Evolutionary conservation across 2,329 filamentous ascomycete species (phyloP).

Genomic region (Thielaviopsis musarum): DNA sequence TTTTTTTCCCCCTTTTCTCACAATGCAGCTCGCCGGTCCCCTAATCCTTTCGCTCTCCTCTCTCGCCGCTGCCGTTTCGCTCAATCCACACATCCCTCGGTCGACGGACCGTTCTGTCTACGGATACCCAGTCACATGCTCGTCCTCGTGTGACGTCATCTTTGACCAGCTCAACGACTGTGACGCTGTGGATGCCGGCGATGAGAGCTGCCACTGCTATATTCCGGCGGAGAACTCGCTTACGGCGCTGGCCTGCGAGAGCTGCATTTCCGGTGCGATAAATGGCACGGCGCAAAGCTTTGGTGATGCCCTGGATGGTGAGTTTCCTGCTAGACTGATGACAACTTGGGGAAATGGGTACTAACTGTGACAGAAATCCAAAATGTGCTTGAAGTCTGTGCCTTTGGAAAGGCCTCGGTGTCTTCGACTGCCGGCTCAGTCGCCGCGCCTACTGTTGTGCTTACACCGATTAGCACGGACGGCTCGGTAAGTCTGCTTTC

Average conservation of each 20-base stretch:
- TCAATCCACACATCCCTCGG: background rate
- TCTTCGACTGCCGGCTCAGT: background rate
- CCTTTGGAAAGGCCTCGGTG: background rate
- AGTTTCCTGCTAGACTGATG: background rate
- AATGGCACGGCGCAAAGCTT: conserved; percentile 1
- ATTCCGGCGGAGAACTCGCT: conserved; percentile 2
- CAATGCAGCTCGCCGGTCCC: background rate
- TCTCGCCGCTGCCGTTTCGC: background rate
- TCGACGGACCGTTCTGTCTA: background rate
- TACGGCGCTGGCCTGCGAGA: conserved; percentile 4
- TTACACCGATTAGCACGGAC: background rate
- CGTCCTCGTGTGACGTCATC: conserved; percentile 3
- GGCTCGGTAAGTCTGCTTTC: background rate
- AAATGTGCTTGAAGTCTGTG: conserved; percentile 7
- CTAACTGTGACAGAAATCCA: conserved; percentile 1
- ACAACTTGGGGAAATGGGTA: background rate
- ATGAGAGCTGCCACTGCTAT: conserved; percentile 4
- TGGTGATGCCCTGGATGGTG: background rate
- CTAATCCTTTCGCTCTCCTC: background rate
- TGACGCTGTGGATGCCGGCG: background rate
- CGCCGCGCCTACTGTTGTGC: background rate
- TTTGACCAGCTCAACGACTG: conserved; percentile 8
- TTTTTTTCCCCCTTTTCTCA: background rate
- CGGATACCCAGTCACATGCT: conserved; percentile 5
- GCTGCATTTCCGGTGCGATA: background rate